Evolutionary conservation across 1,284 basidiomycete species (phyloP).

Genomic region (Xerocomus minutiporus): DNA sequence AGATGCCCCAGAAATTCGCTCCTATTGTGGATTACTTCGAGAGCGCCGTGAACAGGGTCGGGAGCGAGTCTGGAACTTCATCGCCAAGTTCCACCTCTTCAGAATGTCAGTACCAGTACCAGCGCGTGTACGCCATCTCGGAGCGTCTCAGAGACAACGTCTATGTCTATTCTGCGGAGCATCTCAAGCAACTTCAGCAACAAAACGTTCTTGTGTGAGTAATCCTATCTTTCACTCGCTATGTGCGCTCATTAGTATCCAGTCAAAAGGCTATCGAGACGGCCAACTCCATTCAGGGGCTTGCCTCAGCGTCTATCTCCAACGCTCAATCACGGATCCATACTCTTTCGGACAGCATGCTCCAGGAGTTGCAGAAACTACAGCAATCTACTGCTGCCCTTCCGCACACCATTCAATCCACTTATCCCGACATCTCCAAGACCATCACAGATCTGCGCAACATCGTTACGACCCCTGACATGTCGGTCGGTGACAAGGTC

Average conservation of each 20-base stretch:
- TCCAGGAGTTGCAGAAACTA: constrained; percentile 58
- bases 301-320: constrained; percentile 51
- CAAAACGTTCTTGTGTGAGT: constrained; percentile 63
- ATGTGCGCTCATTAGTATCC: constrained; percentile 10
- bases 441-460: constrained; percentile 48
- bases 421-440: constrained; percentile 46
- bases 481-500: constrained; percentile 59
- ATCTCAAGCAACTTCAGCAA: constrained; percentile 64
- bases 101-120: constrained; percentile 65
- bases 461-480: constrained; percentile 49
- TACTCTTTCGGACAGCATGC: constrained; percentile 58
- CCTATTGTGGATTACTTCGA: constrained; percentile 71
- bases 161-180: constrained; percentile 62
- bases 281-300: constrained; percentile 55
- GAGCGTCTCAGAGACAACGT: constrained; percentile 58
- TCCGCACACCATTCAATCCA: constrained; percentile 51
- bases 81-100: constrained; percentile 33
- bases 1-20: constrained; percentile 50
- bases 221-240: not conserved
- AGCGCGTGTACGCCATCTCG: constrained; percentile 64
- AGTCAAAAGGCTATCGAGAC: constrained; percentile 68
- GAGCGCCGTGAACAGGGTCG: constrained; percentile 52
- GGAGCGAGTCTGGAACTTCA: constrained; percentile 42
- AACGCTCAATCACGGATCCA: constrained; percentile 52
- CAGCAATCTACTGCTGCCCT: constrained; percentile 56